Evolutionary conservation across 345 rosid species (phyloP).

Genomic region (Eucalyptus lansdowneana): DNA sequence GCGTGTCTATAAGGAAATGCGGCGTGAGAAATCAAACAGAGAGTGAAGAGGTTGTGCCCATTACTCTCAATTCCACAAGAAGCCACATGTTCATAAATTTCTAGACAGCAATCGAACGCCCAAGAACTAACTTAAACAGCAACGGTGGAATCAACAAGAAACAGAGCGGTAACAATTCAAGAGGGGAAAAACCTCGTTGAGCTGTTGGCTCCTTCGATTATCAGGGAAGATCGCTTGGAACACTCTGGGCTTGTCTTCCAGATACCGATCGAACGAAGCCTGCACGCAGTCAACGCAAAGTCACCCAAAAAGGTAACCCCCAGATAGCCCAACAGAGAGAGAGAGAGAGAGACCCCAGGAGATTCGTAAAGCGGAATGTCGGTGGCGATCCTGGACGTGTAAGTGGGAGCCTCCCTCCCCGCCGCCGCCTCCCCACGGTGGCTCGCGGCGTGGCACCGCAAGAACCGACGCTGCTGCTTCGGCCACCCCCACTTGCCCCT

Average conservation of each 20-base stretch:
- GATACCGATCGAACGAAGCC: slow-evolving; percentile 80
- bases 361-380: slow-evolving; percentile 72
- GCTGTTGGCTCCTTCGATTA: slow-evolving; percentile 41
- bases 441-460: slow-evolving; percentile 9
- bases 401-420: slow-evolving; percentile 19
- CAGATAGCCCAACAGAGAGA: background rate
- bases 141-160: slow-evolving; percentile 2
- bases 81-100: background rate
- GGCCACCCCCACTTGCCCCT: background rate
- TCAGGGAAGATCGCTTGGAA: slow-evolving; percentile 83
- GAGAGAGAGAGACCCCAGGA: slow-evolving; percentile 26
- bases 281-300: slow-evolving; percentile 1
- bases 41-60: background rate
- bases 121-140: background rate
- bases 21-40: background rate
- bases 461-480: background rate
- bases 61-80: background rate
- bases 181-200: slow-evolving; percentile 25
- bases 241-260: slow-evolving; percentile 70
- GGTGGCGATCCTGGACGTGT: slow-evolving; percentile 58
- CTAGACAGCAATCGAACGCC: background rate
- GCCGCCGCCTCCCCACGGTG: background rate
- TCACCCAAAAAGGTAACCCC: background rate
- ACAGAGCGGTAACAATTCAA: background rate
- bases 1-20: background rate